phyloP scores from a whole-genome alignment of 1,284 basidiomycete genomes.

The Ustilago sp. region DNA sequence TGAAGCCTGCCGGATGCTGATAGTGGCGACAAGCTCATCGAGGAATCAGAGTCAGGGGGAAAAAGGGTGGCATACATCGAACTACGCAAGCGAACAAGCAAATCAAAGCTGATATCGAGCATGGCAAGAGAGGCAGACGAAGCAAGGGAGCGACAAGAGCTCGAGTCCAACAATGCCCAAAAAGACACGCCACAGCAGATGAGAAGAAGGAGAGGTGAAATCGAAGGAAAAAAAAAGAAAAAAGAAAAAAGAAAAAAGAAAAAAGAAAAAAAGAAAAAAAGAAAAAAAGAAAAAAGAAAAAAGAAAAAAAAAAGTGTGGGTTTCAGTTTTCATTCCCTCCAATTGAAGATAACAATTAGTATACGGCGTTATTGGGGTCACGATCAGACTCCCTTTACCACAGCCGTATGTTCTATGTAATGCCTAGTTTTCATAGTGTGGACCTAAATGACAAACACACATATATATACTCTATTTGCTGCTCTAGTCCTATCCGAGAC shows the following conservation, averaged over 20 bases:
- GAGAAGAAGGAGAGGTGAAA: not conserved
- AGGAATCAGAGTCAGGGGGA: conserved; percentile 5
- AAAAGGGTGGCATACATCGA: conserved; percentile 12
- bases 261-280: not conserved
- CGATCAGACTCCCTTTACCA: no score
- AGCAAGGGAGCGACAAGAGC: not conserved
- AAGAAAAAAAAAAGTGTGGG: conserved; percentile 9
- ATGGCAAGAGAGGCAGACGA: no score
- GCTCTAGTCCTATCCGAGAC: no score
- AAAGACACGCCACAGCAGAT: conserved; percentile 9
- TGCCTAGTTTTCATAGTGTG: no score
- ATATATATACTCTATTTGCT: no score
- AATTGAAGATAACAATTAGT: no score
- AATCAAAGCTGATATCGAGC: conserved; percentile 1
- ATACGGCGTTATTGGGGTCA: no score
- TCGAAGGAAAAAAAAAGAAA: not conserved
- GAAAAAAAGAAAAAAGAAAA: not conserved
- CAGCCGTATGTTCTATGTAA: no score
- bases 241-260: not conserved
- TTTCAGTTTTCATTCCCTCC: not conserved
- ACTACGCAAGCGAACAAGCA: conserved; percentile 13
- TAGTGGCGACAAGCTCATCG: conserved; percentile 6
- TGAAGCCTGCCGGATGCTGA: not conserved
- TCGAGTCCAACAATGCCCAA: conserved; percentile 4
- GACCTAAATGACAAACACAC: no score